Base-by-base conservation (phyloP, 2,329 filamentous ascomycete species). In the Cercospora zeae-maydis region DNA sequence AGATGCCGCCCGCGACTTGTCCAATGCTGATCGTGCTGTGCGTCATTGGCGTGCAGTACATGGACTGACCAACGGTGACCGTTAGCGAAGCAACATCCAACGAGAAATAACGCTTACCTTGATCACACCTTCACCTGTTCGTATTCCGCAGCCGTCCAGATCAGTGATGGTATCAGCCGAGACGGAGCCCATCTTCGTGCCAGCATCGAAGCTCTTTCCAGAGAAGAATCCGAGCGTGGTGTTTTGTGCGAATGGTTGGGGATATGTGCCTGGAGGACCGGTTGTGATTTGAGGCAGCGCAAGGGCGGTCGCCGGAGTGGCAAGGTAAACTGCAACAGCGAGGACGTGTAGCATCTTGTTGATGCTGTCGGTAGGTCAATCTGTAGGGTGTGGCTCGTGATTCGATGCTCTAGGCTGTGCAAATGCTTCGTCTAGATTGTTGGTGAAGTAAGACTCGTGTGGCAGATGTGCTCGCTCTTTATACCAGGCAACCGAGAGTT, bases 21-120 rank as follows among this genome's bases (percentile, higher is more conserved):
- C 61, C 57, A 21, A 74, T 62, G 13, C 65, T 66, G 9, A 73
- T 45, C 5, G 51, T 39, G 51, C 62, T 60, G 30, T 57, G 52
- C 39, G 31, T 56, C 39, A 63, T 45, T 3, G 57, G 33, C 39
- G 52, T 63, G 34, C 62, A 63, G 61, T 59, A 59, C 61, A 63
- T 45, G 30, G 56, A 47, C 61, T 63, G 30, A 30, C 21, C 11
- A 33, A 13, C 24, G 13, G 11, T 10, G 11, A n/a, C 16, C 16
- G 19, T 59, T 10, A 55, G 61, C 27, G 27, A 27, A 10, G 30
- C 9, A 13, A 6, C 9, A 2, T 11, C 6, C 49, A 27, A 36
- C 36, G 10, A 34, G 10, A 16, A 13, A 34, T 2, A 42, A 5
- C 24, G 19, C 39, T 7, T 30, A 63, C 62, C 57, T 63, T 42